These are phyloP conservation scores for Nicotiana otophora DNA, from an alignment of 257 asterid genomes.

Conservation along the genomic window DNA sequence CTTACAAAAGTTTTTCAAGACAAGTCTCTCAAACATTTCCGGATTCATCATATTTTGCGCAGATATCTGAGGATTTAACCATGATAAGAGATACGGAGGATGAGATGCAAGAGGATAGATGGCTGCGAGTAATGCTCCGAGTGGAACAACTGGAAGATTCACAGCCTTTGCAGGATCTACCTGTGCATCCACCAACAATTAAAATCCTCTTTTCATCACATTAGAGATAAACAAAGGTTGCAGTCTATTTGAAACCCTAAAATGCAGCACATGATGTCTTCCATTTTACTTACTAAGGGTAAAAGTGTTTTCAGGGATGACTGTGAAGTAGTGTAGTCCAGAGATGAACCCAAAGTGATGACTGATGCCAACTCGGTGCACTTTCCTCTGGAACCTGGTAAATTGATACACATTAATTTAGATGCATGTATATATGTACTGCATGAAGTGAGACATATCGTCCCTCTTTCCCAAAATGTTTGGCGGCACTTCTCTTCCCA, in stretches of 20 bases:
- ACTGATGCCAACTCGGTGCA: slow-evolving; percentile 74
- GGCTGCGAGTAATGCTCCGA: slow-evolving; percentile 83
- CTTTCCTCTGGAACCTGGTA: slow-evolving; percentile 57
- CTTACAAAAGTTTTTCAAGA: slow-evolving; percentile 90
- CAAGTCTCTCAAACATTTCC: slow-evolving; percentile 78
- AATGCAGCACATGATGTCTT: neutral
- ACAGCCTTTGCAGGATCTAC: slow-evolving; percentile 97
- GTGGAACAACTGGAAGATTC: slow-evolving; percentile 86
- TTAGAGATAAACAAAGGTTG: neutral
- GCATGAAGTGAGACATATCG: neutral
- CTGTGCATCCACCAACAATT: slow-evolving; percentile 27
- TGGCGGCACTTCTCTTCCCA: neutral
- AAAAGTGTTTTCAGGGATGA: slow-evolving; percentile 69
- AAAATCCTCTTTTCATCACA: slow-evolving; percentile 6
- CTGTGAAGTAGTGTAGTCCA: slow-evolving; percentile 83
- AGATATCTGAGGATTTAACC: slow-evolving; percentile 83
- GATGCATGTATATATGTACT: neutral
- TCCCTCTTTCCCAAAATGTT: neutral
- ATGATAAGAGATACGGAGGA: slow-evolving; percentile 79
- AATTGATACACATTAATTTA: neutral
- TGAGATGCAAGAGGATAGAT: slow-evolving; percentile 87
- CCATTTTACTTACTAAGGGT: slow-evolving; percentile 69
- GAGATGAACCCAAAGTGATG: slow-evolving; percentile 89
- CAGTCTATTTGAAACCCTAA: neutral
- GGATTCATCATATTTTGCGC: slow-evolving; percentile 99